Evolutionary conservation across 2,329 filamentous ascomycete genomes (phyloP).

Genomic region (Pseudonectria foliicola): DNA sequence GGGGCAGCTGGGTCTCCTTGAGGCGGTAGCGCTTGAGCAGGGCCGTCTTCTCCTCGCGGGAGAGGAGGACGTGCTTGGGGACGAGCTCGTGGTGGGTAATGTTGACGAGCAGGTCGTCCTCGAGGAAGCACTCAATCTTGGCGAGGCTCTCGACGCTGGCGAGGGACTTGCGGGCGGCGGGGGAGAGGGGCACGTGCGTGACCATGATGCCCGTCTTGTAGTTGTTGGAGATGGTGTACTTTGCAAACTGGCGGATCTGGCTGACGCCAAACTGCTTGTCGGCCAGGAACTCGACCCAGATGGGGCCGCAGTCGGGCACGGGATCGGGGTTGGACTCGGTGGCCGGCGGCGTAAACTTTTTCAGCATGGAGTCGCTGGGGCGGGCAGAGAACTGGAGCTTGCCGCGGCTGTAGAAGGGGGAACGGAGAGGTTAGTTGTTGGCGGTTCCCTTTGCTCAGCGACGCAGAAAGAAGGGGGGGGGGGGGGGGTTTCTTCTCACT

Average conservation of each 20-base stretch:
- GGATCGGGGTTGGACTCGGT: conserved; percentile 64
- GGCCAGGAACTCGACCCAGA: conserved; percentile 88
- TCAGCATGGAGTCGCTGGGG: conserved; percentile 76
- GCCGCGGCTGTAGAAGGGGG: conserved; percentile 52
- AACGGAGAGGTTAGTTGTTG: neutral
- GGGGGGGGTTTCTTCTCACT: conserved; percentile 47
- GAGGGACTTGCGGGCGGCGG: conserved; percentile 81
- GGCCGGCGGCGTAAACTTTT: conserved; percentile 70
- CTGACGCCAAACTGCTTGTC: conserved; percentile 80
- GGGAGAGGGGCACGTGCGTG: conserved; percentile 72
- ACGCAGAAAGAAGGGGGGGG: conserved; percentile 1
- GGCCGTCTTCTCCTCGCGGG: conserved; percentile 79
- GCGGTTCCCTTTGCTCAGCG: conserved; percentile 1
- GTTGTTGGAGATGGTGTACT: conserved; percentile 70
- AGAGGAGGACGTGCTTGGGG: conserved; percentile 85
- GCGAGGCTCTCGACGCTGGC: conserved; percentile 67
- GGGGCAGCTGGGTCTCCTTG: conserved; percentile 94
- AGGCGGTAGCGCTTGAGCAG: conserved; percentile 84
- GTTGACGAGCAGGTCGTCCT: conserved; percentile 93
- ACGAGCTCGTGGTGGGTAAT: conserved; percentile 97
- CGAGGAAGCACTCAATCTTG: conserved; percentile 89
- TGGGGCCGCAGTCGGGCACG: conserved; percentile 68
- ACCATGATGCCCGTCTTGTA: conserved; percentile 90
- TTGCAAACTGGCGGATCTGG: conserved; percentile 84
- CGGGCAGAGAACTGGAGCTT: conserved; percentile 84